A percentile compares a stretch with the other conserved stretches of the same genome.
Conservation (phyloP, 176 grass and related monocot genomes). For the Thalia dealbata region DNA sequence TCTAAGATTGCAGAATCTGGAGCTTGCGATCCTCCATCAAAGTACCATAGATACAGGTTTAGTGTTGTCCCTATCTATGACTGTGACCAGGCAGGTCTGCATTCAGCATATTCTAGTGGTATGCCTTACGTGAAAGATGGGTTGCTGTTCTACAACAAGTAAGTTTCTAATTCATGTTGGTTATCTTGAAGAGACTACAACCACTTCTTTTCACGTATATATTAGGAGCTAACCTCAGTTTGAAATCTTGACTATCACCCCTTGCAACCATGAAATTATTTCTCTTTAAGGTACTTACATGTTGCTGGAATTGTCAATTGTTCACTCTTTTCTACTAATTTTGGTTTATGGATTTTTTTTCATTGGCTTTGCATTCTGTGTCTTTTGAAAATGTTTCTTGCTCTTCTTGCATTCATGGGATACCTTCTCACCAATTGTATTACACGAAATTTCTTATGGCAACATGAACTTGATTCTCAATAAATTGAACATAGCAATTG, state of each 20-base stretch:
- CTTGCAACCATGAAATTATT: not conserved
- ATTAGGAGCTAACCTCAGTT: not conserved
- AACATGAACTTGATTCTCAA: not conserved
- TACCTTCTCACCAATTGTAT: not conserved
- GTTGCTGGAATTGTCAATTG: not conserved
- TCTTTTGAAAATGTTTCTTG: not conserved
- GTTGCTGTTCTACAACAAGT: slow-evolving; percentile 91
- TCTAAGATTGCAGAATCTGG: slow-evolving; percentile 76
- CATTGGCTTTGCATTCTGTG: not conserved
- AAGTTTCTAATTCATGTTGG: slow-evolving; percentile 22
- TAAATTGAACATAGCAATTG: not conserved
- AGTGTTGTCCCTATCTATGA: slow-evolving; percentile 61
- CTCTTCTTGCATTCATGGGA: not conserved
- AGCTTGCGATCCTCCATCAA: slow-evolving; percentile 67
- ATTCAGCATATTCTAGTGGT: slow-evolving; percentile 58
- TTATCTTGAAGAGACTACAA: not conserved
- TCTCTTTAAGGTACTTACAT: too few relatives aligned
- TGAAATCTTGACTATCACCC: not conserved
- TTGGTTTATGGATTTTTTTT: not conserved
- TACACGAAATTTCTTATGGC: not conserved
- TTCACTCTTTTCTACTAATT: not conserved
- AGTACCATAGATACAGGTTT: slow-evolving; percentile 62
- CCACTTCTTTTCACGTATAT: not conserved
- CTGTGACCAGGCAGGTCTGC: slow-evolving; percentile 51
- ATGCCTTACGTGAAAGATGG: slow-evolving; percentile 77